These are phyloP conservation scores for Pythium coloratum DNA, from an alignment of 352 stramenopile genomes.

Conservation along the genomic window DNA sequence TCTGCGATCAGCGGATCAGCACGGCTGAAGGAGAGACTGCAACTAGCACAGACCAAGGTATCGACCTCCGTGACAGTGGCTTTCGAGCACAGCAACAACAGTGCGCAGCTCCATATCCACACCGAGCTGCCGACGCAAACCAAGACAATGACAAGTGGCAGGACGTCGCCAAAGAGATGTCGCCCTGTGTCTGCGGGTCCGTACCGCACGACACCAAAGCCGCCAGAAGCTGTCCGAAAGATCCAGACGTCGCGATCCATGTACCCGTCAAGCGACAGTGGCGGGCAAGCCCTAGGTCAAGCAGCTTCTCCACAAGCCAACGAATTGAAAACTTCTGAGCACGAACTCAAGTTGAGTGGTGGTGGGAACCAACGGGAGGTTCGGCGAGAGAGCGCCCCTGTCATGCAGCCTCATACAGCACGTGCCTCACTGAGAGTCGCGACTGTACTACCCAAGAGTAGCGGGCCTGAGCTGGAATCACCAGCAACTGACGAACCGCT, in stretches of 20 bases:
- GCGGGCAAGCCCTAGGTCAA: neutral
- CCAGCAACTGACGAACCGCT: neutral
- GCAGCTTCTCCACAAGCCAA: neutral
- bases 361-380: constrained; percentile 7
- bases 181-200: constrained; percentile 64
- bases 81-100: constrained; percentile 10
- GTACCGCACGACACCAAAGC: constrained; percentile 40
- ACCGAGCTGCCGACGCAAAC: neutral
- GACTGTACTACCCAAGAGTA: neutral
- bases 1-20: constrained; percentile 62
- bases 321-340: neutral
- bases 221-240: constrained; percentile 27
- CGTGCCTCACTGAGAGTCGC: constrained; percentile 3
- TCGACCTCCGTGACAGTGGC: neutral
- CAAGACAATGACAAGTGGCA: constrained; percentile 35
- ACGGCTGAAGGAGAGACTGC: constrained; percentile 46
- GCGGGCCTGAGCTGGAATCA: neutral
- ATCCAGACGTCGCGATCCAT: constrained; percentile 62
- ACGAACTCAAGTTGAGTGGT: neutral
- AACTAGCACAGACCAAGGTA: constrained; percentile 51
- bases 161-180: constrained; percentile 63
- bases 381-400: neutral
- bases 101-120: neutral
- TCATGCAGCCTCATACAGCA: constrained; percentile 9
- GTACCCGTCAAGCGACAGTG: constrained; percentile 33